Percentiles rank a stretch among this genome's conserved stretches.
Evolutionary conservation across 1,139 yeast species (phyloP).

Genomic region (Debaryomycetaceae sp.): DNA sequence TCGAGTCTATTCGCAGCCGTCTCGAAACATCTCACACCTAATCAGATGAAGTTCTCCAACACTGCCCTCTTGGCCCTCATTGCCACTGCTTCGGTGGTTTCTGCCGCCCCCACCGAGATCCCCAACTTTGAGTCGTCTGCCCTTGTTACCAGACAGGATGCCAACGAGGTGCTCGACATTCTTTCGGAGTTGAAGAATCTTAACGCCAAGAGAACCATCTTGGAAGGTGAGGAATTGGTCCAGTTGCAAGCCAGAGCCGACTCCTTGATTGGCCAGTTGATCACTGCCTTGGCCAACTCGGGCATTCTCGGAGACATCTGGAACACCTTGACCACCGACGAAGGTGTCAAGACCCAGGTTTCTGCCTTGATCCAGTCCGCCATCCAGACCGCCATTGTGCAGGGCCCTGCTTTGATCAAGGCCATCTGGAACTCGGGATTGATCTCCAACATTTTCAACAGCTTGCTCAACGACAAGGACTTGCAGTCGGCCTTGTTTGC

Average conservation of each 20-base stretch:
- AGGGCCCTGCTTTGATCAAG: constrained; percentile 40
- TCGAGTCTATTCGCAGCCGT: neutral
- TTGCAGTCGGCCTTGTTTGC: constrained; percentile 34
- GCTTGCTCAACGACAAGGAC: constrained; percentile 28
- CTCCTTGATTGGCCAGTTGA: constrained; percentile 31
- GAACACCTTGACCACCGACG: constrained; percentile 31
- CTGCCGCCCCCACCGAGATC: constrained; percentile 36
- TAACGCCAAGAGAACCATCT: constrained; percentile 33
- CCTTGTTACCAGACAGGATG: constrained; percentile 35
- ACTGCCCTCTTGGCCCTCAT: constrained; percentile 40
- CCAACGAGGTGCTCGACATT: constrained; percentile 30
- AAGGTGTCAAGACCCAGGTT: constrained; percentile 24
- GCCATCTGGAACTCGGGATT: constrained; percentile 46
- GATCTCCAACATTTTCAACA: constrained; percentile 30
- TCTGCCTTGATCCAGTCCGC: constrained; percentile 28
- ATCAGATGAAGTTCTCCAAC: constrained; percentile 40
- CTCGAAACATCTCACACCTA: neutral
- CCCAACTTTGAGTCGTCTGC: constrained; percentile 16
- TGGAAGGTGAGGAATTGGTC: constrained; percentile 23
- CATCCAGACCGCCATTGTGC: constrained; percentile 32
- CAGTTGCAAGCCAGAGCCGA: constrained; percentile 39
- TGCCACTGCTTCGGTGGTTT: constrained; percentile 35
- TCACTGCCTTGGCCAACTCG: constrained; percentile 35
- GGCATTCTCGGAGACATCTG: constrained; percentile 39
- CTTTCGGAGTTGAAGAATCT: constrained; percentile 30